Base-by-base conservation (phyloP, 2,329 filamentous ascomycete genomes). In the Magnaporthiopsis incrustans region DNA sequence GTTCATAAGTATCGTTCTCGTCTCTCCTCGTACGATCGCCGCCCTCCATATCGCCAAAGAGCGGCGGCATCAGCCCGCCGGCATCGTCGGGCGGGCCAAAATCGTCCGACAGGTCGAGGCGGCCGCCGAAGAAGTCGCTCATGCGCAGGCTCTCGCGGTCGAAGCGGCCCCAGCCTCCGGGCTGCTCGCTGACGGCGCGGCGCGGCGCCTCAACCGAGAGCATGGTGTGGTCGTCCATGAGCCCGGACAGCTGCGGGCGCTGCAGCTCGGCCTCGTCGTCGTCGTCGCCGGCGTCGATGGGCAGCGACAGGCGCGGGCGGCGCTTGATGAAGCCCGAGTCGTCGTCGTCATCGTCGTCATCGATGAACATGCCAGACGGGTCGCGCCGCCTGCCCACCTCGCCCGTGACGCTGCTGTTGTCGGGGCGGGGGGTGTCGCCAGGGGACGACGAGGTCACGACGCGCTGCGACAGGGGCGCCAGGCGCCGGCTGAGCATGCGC, bases 151-250 rank as follows among this genome's bases (percentile, higher is more conserved):
- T 85, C 0, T 79, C 83, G 67, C 86, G 73, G 65, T 80, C 85
- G 0, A 79, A 82, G 67, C 86, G 74, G 14, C 82, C 83, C 35
- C 82, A 69, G 35, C 83, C 75, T 4, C 73, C 70, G 0, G 78
- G 77, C 60, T 77, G 74, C 65, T 85, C 82, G 63, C 75, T 81
- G 53, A 75, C 70, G 22, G 79, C 81, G 61, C 86, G 76, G 33
- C 86, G 78, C 10, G 85, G 81, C 61, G 87, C 70, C 73, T 89
- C 86, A 33, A 89, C 79, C 2, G 85, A 87, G 65, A 82, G 80
- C 57, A 81, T 57, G 0, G 85, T 88, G 66, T 80, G 79, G 67
- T 87, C 81, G 32, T 86, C 83, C 64, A 87, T 84, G 30, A 88
- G 70, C 12, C 79, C 77, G 38, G 82, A 81, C 61, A 82, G 79